Evolutionary conservation across 2,329 filamentous ascomycete genomes (phyloP), one percentile per base, ranked within the genome.

Genomic region (Ophiosphaerella narmari): DNA sequence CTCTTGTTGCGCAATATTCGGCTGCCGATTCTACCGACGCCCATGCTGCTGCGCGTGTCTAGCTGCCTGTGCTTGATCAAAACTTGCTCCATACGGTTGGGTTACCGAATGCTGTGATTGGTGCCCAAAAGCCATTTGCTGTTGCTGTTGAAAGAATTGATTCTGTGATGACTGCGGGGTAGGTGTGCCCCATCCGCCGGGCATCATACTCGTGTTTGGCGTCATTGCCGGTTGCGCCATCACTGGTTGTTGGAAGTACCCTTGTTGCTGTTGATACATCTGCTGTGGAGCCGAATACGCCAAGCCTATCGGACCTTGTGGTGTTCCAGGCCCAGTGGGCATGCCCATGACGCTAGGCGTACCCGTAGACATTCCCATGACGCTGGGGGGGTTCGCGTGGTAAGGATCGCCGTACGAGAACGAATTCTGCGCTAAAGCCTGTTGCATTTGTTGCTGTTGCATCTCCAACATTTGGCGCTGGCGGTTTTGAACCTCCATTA

Each of bases 31-130:
- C 26, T 29, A 29, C 26, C 6, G 26, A 29, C 26, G 26, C 26
- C 26, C 26, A 8, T 69, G 65, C 16, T 70, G 65, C 18, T 70
- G 66, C n/a, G 62, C 60, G 39, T 50, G 57, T 24, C 59, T 60
- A 13, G 63, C 62, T n/a, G 66, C 66, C 48, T 68, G 65, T 18
- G 62, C 65, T 34, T 67, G 63, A 43, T 70, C 66, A 23, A 63
- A 70, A 29, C 56, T 60, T 4, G 65, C 67, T 16, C 66, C 63
- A 39, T 73, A 71, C 7, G 67, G 55, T 46, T 67, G 68, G 18
- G 65, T 65, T 9, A 52, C 43, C 7, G 62, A 55, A 43, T 64
- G 64, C 31, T 60, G 60, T 31, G 54, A 51, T 14, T 48, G 48
- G 23, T 57, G 53, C 23, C 42, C 47, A 36, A 46, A 52, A 43